Conservation (phyloP, 257 asterid species). For the Lycium ferocissimum region DNA sequence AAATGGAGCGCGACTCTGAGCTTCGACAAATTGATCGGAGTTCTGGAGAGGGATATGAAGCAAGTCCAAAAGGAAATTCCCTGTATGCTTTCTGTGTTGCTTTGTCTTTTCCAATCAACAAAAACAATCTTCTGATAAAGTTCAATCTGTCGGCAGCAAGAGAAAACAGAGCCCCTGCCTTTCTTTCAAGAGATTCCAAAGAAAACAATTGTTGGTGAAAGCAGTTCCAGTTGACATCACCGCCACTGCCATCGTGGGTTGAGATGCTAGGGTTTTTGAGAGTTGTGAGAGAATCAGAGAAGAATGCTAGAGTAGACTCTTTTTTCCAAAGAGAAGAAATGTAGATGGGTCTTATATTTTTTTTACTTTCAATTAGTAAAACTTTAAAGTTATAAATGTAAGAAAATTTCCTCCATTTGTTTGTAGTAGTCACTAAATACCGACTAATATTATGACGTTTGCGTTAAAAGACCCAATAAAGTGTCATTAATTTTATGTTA, state of each 20-base stretch:
- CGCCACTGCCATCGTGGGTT: neutral
- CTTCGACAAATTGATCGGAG: neutral
- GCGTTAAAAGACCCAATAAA: neutral
- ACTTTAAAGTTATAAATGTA: neutral
- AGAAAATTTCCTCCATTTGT: neutral
- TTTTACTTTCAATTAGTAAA: neutral
- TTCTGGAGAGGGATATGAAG: conserved; percentile 4
- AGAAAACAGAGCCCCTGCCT: conserved; percentile 1
- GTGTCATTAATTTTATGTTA: neutral
- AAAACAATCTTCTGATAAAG: neutral
- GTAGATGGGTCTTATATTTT: neutral
- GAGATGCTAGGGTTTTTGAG: conserved; percentile 3
- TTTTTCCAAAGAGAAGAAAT: neutral
- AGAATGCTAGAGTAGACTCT: neutral
- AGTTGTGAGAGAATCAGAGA: neutral
- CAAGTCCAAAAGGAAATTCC: neutral
- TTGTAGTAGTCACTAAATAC: neutral
- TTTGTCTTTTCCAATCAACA: conserved; percentile 25
- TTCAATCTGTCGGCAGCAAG: neutral
- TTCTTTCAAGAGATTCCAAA: conserved; percentile 18
- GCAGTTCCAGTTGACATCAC: neutral
- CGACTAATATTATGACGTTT: neutral
- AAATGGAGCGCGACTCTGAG: neutral
- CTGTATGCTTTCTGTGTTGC: conserved; percentile 11
- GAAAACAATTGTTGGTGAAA: neutral